A percentile compares a stretch with the other conserved stretches of the same genome.
Conservation (phyloP, 208 protist species). For the Trichomonas gallinae region DNA sequence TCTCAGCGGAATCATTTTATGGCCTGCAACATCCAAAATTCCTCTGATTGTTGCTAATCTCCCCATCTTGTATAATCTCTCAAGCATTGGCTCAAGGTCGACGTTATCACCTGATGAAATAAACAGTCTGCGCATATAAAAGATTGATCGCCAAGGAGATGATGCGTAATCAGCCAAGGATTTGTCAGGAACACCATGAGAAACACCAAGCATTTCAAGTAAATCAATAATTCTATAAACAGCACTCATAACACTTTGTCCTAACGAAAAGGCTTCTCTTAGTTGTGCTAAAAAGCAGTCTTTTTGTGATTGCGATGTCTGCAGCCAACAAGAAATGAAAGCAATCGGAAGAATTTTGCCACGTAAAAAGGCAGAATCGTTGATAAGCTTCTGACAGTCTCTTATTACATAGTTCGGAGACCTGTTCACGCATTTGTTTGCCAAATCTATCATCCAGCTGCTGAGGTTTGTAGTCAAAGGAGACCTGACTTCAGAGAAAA, state of each 20-base stretch:
- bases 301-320: not conserved
- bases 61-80: not conserved
- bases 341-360: not conserved
- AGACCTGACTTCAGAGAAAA: not conserved
- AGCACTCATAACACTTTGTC: not conserved
- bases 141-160: not conserved
- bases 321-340: not conserved
- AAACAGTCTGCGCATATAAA: not conserved
- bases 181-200: not conserved
- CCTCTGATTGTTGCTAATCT: not conserved
- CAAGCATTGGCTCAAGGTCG: not conserved
- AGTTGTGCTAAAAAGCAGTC: not conserved
- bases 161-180: not conserved
- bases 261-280: not conserved
- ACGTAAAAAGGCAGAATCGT: not conserved
- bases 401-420: not conserved
- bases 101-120: not conserved
- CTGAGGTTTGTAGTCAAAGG: not conserved
- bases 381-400: not conserved
- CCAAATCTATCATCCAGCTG: not conserved
- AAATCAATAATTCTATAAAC: not conserved
- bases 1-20: not conserved
- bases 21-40: not conserved
- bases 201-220: not conserved
- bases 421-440: not conserved